Evolutionary conservation across 768 basidiomycete species (phyloP).

Genomic region (Nevesoporus exiguus): DNA sequence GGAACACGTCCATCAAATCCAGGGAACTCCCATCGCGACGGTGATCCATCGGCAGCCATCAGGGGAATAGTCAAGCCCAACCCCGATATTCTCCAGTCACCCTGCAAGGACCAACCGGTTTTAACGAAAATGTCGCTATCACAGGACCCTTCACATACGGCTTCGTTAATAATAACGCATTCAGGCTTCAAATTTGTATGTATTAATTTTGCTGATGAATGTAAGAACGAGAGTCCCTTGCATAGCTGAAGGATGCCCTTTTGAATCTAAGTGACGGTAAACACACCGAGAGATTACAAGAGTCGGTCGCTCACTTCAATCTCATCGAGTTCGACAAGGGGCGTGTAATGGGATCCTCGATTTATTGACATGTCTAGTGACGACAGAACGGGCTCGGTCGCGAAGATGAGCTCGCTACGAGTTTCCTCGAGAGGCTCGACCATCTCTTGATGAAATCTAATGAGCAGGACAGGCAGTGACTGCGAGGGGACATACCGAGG

Average conservation of each 20-base stretch:
- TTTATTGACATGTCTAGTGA: constrained; percentile 77
- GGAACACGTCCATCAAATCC: constrained; percentile 81
- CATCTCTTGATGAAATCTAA: constrained; percentile 60
- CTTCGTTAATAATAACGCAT: constrained; percentile 83
- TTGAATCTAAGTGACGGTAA: constrained; percentile 61
- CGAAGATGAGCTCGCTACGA: constrained; percentile 83
- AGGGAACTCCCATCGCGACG: constrained; percentile 88
- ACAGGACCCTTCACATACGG: constrained; percentile 50
- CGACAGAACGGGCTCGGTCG: constrained; percentile 86
- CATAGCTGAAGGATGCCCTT: constrained; percentile 93
- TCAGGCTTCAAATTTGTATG: constrained; percentile 90
- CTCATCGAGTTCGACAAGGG: constrained; percentile 86
- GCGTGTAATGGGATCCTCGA: constrained; percentile 51
- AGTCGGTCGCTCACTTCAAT: constrained; percentile 64
- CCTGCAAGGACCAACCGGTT: constrained; percentile 44
- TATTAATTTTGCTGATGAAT: constrained; percentile 86
- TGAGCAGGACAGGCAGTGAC: constrained; percentile 1
- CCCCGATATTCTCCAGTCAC: constrained; percentile 97
- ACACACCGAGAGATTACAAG: background rate
- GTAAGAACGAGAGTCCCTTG: constrained; percentile 87
- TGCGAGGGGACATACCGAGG: constrained; percentile 51
- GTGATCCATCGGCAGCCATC: constrained; percentile 58
- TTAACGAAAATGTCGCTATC: background rate
- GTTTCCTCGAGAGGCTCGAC: constrained; percentile 97
- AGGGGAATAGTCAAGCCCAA: constrained; percentile 85